Percentiles rank a stretch among this genome's conserved stretches.
Evolutionary conservation across 768 basidiomycete genomes (phyloP).

Genomic region (Hericium rajendrae): DNA sequence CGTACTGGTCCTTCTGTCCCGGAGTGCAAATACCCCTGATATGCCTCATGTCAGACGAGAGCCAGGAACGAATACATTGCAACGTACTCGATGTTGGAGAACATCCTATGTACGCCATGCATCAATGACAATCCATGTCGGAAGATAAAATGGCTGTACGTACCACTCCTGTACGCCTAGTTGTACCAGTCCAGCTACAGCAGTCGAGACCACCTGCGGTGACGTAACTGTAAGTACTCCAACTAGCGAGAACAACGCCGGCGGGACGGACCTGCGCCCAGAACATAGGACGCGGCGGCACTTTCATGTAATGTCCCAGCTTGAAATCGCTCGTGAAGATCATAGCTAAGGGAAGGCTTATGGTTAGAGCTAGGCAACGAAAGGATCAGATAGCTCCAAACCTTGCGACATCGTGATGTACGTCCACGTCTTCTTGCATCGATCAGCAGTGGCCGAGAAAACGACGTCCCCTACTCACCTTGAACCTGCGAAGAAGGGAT

Average conservation of each 20-base stretch:
- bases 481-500: slow-evolving; percentile 3
- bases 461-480: neutral
- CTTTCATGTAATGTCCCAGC: slow-evolving; percentile 63
- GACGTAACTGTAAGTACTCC: slow-evolving; percentile 20
- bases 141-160: neutral
- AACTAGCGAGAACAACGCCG: slow-evolving; percentile 40
- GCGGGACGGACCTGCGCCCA: slow-evolving; percentile 25
- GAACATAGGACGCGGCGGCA: slow-evolving; percentile 60
- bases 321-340: slow-evolving; percentile 67
- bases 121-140: neutral
- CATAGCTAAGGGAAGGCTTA: slow-evolving; percentile 30
- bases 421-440: slow-evolving; percentile 40
- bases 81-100: slow-evolving; percentile 29
- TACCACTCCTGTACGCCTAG: slow-evolving; percentile 49
- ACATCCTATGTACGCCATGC: slow-evolving; percentile 30
- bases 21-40: slow-evolving; percentile 37
- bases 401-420: slow-evolving; percentile 51
- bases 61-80: neutral
- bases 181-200: slow-evolving; percentile 55
- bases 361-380: neutral
- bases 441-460: neutral
- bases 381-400: neutral
- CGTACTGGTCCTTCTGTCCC: slow-evolving; percentile 29
- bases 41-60: neutral
- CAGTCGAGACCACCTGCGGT: slow-evolving; percentile 22